Evolutionary conservation across 139 green algal species (phyloP).

Genomic region (Auxenochlorella pyrenoidosa): DNA sequence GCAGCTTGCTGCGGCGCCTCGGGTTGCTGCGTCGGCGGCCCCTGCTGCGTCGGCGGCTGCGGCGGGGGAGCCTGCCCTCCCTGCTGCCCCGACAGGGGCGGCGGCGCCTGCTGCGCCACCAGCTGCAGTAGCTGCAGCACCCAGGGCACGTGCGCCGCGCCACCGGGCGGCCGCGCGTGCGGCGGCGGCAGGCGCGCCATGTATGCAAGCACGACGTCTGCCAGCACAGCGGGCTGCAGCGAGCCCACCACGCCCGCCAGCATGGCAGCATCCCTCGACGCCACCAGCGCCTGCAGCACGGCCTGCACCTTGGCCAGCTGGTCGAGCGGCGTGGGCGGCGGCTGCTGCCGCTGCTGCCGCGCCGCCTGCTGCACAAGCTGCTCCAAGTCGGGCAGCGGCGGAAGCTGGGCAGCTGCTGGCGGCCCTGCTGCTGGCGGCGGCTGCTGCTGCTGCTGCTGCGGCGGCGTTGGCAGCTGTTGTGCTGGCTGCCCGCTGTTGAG

Average conservation of each 20-base stretch:
- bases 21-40: not conserved
- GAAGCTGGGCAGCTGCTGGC: not conserved
- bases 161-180: conserved; percentile 13
- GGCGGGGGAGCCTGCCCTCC: not conserved
- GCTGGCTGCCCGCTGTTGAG: not conserved
- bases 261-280: conserved; percentile 24
- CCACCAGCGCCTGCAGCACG: conserved; percentile 45
- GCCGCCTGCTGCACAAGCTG: not conserved
- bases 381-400: not conserved
- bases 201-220: conserved; percentile 60
- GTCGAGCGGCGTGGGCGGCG: conserved; percentile 29
- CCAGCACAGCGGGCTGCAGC: conserved; percentile 52
- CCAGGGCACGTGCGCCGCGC: conserved; percentile 36
- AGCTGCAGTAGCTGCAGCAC: conserved; percentile 34
- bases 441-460: conserved; percentile 24
- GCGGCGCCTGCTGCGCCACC: conserved; percentile 1
- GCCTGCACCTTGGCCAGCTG: conserved; percentile 41
- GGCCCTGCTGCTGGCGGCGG: not conserved
- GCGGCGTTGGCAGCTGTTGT: not conserved
- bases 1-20: not conserved
- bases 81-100: not conserved
- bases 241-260: conserved; percentile 43
- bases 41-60: conserved; percentile 6
- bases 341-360: conserved; percentile 2
- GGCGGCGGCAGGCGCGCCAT: conserved; percentile 50